A percentile compares a stretch with the other conserved stretches of the same genome.
These are phyloP conservation scores for Cystofilobasidium macerans DNA, from an alignment of 768 basidiomycete genomes.

Conservation along the genomic window DNA sequence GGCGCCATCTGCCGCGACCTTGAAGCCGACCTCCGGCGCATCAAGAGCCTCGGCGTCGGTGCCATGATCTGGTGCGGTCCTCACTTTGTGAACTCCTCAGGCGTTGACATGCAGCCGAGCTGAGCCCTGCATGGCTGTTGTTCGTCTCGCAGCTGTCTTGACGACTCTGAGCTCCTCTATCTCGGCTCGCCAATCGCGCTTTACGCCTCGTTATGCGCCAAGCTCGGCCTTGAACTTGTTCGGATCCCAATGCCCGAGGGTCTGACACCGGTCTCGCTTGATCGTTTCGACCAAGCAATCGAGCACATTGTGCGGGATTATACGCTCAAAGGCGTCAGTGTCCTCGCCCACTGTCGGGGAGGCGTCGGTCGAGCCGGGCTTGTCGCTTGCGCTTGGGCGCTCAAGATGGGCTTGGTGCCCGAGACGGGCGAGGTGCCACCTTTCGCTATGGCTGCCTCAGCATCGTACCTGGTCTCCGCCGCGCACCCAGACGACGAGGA, in stretches of 20 bases:
- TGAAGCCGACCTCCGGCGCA: constrained; percentile 60
- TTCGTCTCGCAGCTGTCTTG: constrained; percentile 54
- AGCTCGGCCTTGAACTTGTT: not conserved
- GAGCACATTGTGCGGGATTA: constrained; percentile 56
- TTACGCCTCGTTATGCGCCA: not conserved
- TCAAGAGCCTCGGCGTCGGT: constrained; percentile 57
- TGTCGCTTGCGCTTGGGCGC: constrained; percentile 81
- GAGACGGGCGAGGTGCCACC: not conserved
- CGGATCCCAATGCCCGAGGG: constrained; percentile 86
- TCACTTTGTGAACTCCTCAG: not conserved
- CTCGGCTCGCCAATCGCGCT: constrained; percentile 69
- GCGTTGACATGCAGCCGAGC: not conserved
- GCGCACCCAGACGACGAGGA: too few relatives aligned
- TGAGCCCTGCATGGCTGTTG: constrained; percentile 5
- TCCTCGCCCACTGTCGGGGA: constrained; percentile 83
- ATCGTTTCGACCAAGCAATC: constrained; percentile 56
- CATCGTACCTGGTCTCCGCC: not conserved
- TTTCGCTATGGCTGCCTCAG: constrained; percentile 42
- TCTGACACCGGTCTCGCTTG: constrained; percentile 55
- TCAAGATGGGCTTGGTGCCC: constrained; percentile 81
- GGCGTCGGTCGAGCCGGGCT: constrained; percentile 89
- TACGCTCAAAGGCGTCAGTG: constrained; percentile 56
- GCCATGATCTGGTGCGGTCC: constrained; percentile 69
- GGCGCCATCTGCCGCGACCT: constrained; percentile 74
- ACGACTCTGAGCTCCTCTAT: constrained; percentile 69